These are phyloP conservation scores for Phragmites australis DNA, from an alignment of 176 grass and related monocot species.

Conservation along the genomic window DNA sequence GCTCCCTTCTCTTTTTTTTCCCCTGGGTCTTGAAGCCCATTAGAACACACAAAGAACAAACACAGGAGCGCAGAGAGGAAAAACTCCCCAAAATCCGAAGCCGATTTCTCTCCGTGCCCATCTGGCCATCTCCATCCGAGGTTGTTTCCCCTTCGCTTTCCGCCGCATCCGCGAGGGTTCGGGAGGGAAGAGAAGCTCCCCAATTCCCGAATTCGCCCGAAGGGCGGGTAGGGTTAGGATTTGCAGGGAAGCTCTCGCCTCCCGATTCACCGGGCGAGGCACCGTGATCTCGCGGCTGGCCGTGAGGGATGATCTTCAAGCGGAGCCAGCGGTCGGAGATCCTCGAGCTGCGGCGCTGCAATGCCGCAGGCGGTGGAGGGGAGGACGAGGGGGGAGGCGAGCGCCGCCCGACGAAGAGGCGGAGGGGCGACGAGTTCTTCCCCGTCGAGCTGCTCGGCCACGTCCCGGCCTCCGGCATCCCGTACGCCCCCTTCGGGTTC, in stretches of 20 bases:
- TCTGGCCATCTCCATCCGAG: conserved; percentile 33
- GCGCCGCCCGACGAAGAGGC: conserved; percentile 56
- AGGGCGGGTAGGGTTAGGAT: conserved; percentile 45
- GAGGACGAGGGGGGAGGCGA: conserved; percentile 41
- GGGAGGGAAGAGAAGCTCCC: conserved; percentile 10
- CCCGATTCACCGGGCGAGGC: conserved; percentile 27
- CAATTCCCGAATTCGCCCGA: conserved; percentile 17
- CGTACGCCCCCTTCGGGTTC: conserved; percentile 62
- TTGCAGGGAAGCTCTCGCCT: background rate
- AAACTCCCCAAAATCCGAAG: conserved; percentile 12
- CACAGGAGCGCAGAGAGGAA: background rate
- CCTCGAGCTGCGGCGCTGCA: conserved; percentile 72
- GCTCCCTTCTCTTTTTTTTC: background rate
- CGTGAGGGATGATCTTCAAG: conserved; percentile 89
- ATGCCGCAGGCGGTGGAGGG: conserved; percentile 60
- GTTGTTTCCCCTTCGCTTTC: conserved; percentile 9
- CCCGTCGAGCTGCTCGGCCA: conserved; percentile 83
- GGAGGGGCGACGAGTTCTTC: conserved; percentile 66
- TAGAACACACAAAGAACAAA: conserved; percentile 56
- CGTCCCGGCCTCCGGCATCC: conserved; percentile 57
- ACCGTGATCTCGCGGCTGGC: conserved; percentile 36
- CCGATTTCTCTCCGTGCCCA: conserved; percentile 2
- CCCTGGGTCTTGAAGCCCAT: conserved; percentile 39
- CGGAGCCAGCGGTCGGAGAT: conserved; percentile 71
- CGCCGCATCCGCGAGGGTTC: conserved; percentile 28